Conservation (phyloP, 192 early-diverging fungal genomes). For the Backusella mclennaniae region DNA sequence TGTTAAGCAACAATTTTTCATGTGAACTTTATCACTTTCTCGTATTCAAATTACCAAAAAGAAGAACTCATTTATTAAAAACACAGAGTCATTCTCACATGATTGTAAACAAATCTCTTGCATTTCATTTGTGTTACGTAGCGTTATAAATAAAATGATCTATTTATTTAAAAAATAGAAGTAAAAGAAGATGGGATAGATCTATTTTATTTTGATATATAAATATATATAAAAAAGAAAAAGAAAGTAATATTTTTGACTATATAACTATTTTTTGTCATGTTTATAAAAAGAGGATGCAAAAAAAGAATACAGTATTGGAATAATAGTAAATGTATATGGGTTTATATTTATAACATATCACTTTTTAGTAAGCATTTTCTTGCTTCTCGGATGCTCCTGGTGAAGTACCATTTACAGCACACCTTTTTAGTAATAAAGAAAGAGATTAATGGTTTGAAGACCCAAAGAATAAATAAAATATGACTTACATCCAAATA, state of each 20-base stretch:
- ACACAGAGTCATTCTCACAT: not conserved
- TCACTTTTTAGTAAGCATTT: not conserved
- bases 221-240: not conserved
- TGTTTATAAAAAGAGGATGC: not conserved
- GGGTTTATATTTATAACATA: not conserved
- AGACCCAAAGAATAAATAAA: not conserved
- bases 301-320: not conserved
- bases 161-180: not conserved
- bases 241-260: not conserved
- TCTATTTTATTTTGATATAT: not conserved
- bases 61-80: not conserved
- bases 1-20: not conserved
- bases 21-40: not conserved
- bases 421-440: not conserved
- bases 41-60: not conserved
- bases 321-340: not conserved
- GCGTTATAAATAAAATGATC: not conserved
- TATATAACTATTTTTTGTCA: not conserved
- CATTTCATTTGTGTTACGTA: not conserved
- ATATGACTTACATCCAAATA: conserved; percentile 83
- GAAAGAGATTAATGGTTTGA: not conserved
- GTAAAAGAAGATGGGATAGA: not conserved
- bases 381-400: not conserved
- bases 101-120: not conserved
- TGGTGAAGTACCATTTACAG: not conserved